Evolutionary conservation across 768 basidiomycete species (phyloP).

Genomic region (Amanita thiersii): DNA sequence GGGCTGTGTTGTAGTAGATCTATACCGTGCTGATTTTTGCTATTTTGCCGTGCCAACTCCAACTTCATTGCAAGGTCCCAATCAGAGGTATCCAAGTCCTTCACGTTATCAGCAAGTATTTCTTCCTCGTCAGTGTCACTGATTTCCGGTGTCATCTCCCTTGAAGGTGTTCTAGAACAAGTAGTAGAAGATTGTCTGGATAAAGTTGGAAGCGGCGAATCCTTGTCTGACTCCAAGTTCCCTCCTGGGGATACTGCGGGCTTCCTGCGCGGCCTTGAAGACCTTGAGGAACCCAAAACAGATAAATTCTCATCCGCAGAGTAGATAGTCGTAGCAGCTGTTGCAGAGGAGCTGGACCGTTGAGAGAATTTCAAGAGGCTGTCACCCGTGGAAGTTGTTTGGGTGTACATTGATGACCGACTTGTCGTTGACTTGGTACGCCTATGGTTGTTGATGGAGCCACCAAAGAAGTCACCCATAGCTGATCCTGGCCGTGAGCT

Average conservation of each 20-base stretch:
- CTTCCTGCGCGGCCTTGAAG: slow-evolving; percentile 43
- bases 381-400: slow-evolving; percentile 59
- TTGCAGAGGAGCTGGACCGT: slow-evolving; percentile 58
- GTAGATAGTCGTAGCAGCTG: slow-evolving; percentile 54
- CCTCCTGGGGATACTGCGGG: slow-evolving; percentile 35
- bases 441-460: slow-evolving; percentile 59
- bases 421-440: slow-evolving; percentile 64
- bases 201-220: slow-evolving; percentile 33
- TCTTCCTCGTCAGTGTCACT: slow-evolving; percentile 42
- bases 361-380: slow-evolving; percentile 67
- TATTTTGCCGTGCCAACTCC: slow-evolving; percentile 79
- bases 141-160: slow-evolving; percentile 33
- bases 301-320: slow-evolving; percentile 56
- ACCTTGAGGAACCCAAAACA: slow-evolving; percentile 28
- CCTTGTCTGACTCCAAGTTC: slow-evolving; percentile 36
- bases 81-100: slow-evolving; percentile 56
- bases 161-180: slow-evolving; percentile 21
- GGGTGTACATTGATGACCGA: slow-evolving; percentile 67
- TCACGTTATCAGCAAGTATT: slow-evolving; percentile 25
- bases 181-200: slow-evolving; percentile 15
- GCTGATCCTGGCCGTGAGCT: slow-evolving; percentile 57
- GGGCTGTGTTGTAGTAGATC: slow-evolving; percentile 29
- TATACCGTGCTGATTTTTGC: slow-evolving; percentile 61
- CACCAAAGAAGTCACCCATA: slow-evolving; percentile 71
- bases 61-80: slow-evolving; percentile 70